Base-by-base conservation (phyloP, 495 filamentous ascomycete species). In the Immersiella caudata region DNA sequence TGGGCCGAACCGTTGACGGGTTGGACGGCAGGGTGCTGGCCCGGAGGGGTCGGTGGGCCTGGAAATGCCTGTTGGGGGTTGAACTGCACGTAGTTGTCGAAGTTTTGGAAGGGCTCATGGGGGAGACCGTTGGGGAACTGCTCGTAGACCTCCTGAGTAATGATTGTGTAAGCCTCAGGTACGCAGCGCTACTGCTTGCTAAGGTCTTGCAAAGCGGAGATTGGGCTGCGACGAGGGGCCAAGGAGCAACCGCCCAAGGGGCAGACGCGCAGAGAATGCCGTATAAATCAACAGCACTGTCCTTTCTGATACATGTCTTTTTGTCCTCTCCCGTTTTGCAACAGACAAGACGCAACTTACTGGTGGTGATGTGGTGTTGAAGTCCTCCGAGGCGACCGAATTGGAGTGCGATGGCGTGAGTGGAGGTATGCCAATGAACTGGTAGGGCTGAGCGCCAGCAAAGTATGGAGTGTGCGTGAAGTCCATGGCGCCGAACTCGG, bases 361-460 rank as follows among this genome's bases (percentile, higher is more conserved):
- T 70, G 83, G 80, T 66, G 84, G 80, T 66, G 83, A 84, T 67
- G 75, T 79, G 70, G 76, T 82, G 77, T 78, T 84, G 79, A 81
- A 85, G 60, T 86, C 82, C 64, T 86, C 85, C 49, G 83, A 82
- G 58, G 79, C 79, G 49, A 77, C 79, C 65, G 84, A 83, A 71
- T 82, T 82, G 55, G 83, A 79, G 73, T 84, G 84, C 35, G 80
- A 80, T 26, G 83, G 84, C 51, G 83, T 86, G 67, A 84, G 68
- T 22, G 82, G 82, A 68, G 82, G 79, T 64, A 85, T 83, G 68
- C 81, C 80, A 67, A 86, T 81, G 74, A 85, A 86, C 62, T 79
- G 81, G 76, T 86, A 87, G 65, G 80, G 78, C 76, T 85, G 84
- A 65, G 78, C 75, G 68, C 81, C 79, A 56, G 79, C 68, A 69